Evolutionary conservation across 768 basidiomycete species (phyloP).

Genomic region (Naganishia randhawae): DNA sequence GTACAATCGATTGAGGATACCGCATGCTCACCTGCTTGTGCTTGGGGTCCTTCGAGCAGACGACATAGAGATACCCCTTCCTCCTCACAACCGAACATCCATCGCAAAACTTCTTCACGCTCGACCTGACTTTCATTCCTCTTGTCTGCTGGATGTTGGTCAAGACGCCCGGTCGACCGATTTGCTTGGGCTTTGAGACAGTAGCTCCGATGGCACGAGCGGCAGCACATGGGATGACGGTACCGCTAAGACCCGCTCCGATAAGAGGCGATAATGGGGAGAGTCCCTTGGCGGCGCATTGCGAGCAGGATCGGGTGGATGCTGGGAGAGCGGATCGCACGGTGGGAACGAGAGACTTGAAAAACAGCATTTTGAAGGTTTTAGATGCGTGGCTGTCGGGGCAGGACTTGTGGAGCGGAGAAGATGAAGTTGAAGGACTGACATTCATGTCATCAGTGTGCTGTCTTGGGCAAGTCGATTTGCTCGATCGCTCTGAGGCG

Average conservation of each 20-base stretch:
- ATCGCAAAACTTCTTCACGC: slow-evolving; percentile 90
- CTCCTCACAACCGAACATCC: slow-evolving; percentile 79
- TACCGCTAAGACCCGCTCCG: slow-evolving; percentile 11
- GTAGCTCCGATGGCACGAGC: slow-evolving; percentile 14
- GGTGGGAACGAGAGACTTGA: slow-evolving; percentile 17
- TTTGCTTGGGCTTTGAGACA: neutral
- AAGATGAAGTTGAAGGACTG: neutral
- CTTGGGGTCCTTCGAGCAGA: slow-evolving; percentile 90
- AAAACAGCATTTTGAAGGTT: slow-evolving; percentile 8
- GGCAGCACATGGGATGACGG: slow-evolving; percentile 29
- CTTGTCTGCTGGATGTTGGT: slow-evolving; percentile 27
- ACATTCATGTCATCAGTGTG: neutral
- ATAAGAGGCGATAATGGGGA: slow-evolving; percentile 11
- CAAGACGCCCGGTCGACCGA: neutral
- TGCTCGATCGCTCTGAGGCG: neutral
- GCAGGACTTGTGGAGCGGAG: neutral
- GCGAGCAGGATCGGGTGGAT: slow-evolving; percentile 25
- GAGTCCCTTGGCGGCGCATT: slow-evolving; percentile 26
- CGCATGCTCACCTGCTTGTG: slow-evolving; percentile 71
- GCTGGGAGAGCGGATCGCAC: slow-evolving; percentile 1
- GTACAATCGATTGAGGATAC: too few species aligned
- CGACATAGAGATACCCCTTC: slow-evolving; percentile 85
- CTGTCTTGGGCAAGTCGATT: too few species aligned
- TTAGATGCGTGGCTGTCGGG: neutral
- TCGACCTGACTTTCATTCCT: slow-evolving; percentile 94